Evolutionary conservation across 2,329 filamentous ascomycete genomes (phyloP).

Genomic region (Plenodomus biglobosus): DNA sequence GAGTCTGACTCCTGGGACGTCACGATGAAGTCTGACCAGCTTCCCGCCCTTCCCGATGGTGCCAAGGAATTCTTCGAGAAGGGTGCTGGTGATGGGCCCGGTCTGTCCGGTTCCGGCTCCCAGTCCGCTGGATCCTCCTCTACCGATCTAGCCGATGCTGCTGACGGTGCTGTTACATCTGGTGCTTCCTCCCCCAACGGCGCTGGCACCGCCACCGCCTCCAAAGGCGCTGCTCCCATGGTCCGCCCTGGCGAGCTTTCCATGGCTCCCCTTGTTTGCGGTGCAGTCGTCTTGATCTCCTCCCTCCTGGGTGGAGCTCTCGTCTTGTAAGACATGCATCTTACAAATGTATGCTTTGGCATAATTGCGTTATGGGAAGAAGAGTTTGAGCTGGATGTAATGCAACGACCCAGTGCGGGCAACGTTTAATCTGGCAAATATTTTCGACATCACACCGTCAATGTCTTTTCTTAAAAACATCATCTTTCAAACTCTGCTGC

Average conservation of each 20-base stretch:
- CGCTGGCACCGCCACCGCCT: conserved; percentile 17
- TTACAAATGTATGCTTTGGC: background rate
- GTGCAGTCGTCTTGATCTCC: conserved; percentile 54
- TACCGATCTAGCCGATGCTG: conserved; percentile 51
- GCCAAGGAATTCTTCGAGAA: conserved; percentile 60
- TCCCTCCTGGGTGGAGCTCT: conserved; percentile 57
- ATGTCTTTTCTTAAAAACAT: background rate
- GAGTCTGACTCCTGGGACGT: conserved; percentile 61
- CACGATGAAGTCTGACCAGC: conserved; percentile 46
- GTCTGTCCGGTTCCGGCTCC: conserved; percentile 58
- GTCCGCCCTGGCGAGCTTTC: conserved; percentile 50
- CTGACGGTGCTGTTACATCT: conserved; percentile 51
- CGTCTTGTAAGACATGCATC: conserved; percentile 36
- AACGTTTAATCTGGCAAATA: conserved; percentile 16
- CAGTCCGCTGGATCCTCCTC: conserved; percentile 56
- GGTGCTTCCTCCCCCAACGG: conserved; percentile 26
- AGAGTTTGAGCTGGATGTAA: conserved; percentile 17
- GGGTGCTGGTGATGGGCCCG: conserved; percentile 60
- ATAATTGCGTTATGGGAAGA: background rate
- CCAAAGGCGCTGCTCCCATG: conserved; percentile 49
- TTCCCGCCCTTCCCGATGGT: conserved; percentile 59
- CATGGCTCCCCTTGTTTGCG: conserved; percentile 55
- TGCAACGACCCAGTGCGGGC: conserved; percentile 35
- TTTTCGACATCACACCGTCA: background rate
- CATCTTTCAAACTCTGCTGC: background rate